Evolutionary conservation across 192 early-diverging fungal genomes (phyloP).

Genomic region (Phlyctochytrium planicorne): DNA sequence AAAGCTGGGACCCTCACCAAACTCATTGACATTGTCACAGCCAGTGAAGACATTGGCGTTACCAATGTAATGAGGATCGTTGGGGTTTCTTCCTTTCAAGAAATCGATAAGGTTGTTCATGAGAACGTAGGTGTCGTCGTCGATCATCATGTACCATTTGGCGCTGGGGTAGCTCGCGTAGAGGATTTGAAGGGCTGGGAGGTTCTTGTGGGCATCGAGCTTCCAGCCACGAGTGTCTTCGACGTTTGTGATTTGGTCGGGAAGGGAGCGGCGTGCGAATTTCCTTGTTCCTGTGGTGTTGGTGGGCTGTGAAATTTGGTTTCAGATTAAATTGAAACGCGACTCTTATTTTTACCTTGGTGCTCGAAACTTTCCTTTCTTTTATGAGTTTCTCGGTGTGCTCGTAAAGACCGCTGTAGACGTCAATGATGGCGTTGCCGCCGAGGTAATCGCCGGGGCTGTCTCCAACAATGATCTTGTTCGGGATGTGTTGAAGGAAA

Average conservation of each 20-base stretch:
- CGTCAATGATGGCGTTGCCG: slow-evolving; percentile 43
- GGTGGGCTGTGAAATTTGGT: no score
- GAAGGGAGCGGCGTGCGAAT: neutral
- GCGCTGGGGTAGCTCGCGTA: slow-evolving; percentile 30
- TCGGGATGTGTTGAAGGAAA: slow-evolving; percentile 39
- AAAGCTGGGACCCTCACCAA: slow-evolving; percentile 36
- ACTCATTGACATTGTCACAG: slow-evolving; percentile 32
- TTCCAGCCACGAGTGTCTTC: slow-evolving; percentile 28
- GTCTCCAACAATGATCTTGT: slow-evolving; percentile 54
- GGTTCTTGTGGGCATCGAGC: slow-evolving; percentile 46
- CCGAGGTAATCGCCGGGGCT: slow-evolving; percentile 37
- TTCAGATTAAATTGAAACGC: no score
- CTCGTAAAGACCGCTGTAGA: slow-evolving; percentile 39
- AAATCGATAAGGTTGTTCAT: slow-evolving; percentile 15
- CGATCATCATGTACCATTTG: slow-evolving; percentile 47
- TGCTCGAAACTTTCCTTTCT: neutral
- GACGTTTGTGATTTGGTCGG: slow-evolving; percentile 2
- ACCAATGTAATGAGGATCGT: slow-evolving; percentile 45
- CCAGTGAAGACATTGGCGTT: slow-evolving; percentile 33
- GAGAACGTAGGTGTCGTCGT: slow-evolving; percentile 32
- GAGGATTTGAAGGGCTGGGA: slow-evolving; percentile 34
- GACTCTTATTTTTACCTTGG: no score
- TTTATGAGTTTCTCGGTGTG: neutral
- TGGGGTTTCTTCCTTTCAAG: slow-evolving; percentile 6
- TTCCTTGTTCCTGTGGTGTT: neutral